Base-by-base conservation (phyloP, 2,329 filamentous ascomycete genomes). In the Ophiocordyceps australis region DNA sequence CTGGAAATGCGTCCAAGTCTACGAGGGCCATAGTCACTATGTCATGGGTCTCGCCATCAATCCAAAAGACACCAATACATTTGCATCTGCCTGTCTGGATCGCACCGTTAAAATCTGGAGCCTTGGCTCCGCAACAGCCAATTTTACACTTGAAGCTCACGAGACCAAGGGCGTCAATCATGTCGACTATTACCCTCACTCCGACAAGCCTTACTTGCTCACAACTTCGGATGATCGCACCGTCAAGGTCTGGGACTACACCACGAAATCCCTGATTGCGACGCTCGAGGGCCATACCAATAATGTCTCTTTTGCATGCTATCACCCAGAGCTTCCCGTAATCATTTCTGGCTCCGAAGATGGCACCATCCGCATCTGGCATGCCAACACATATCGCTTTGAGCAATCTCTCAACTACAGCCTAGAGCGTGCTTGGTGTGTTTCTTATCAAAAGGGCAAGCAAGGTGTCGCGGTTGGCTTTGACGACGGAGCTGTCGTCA, bases 171-270 rank as follows among this genome's bases (percentile, higher is more conserved):
- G 86, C 42, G 89, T 98, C 35, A 98, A 98, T 55, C 82, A 93
- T 46, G 85, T 98, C 40, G 89, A 98, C 46, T 98, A 77, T 55
- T 77, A 77, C 43, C 72, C 72, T 9, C 71, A 75, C 42, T 73
- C 70, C 38, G 73, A 77, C 45, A 76, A 76, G 49, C 73, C 73
- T 15, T 95, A 98, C 46, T 74, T 98, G 23, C 74, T 98, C 35
- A 98, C 89, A 14, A 94, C 86, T 10, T 93, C 83, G 7, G 89
- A 98, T 49, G 89, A 95, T 52, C 74, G 81, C 41, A 95, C 86
- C 1, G 82, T 95, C 41, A 95, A 95, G 62, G 72, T 98, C 28
- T 98, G 89, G 86, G 89, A 98, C 48, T 95, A 98, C 60, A 95
- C 86, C 9, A 95, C 85, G 25, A 98, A 98, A 57, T 89, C 83